phyloP scores from a whole-genome alignment of 75 land plant genomes.

The Picea sitchensis region DNA sequence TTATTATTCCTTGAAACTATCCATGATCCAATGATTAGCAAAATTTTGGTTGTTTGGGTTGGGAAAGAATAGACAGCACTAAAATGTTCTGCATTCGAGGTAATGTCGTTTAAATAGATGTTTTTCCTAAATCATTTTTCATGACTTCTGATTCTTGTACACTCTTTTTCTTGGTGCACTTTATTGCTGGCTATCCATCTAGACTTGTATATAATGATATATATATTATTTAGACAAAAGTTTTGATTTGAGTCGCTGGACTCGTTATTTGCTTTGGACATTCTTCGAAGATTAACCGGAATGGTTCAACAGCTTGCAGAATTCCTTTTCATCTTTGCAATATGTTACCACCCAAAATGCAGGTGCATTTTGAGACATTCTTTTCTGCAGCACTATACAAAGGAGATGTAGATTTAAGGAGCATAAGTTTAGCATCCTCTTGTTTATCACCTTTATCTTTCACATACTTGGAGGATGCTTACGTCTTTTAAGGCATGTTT shows the following conservation, averaged over 20 bases:
- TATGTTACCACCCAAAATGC: too few relatives aligned
- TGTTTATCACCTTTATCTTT: too few relatives aligned
- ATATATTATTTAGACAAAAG: too few relatives aligned
- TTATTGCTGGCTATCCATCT: neutral
- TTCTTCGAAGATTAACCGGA: neutral
- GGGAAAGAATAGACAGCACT: neutral
- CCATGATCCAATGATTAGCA: neutral
- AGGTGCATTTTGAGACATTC: too few relatives aligned
- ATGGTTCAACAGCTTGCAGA: neutral
- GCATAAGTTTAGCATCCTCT: too few relatives aligned
- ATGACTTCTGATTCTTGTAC: neutral
- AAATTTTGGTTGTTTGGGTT: neutral
- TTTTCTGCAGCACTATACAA: too few relatives aligned
- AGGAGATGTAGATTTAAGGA: too few relatives aligned
- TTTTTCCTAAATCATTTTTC: neutral
- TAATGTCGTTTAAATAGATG: neutral
- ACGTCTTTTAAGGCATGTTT: too few relatives aligned
- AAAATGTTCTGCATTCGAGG: too few relatives aligned
- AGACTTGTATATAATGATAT: neutral
- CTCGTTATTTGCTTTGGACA: neutral
- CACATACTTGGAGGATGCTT: too few relatives aligned
- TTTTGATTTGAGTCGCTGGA: too few relatives aligned
- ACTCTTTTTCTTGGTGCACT: neutral
- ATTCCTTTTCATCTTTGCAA: neutral
- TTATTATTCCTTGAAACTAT: neutral